These are phyloP conservation scores for Paxillus ammoniavirescens DNA, from an alignment of 768 basidiomycete species.

Conservation along the genomic window DNA sequence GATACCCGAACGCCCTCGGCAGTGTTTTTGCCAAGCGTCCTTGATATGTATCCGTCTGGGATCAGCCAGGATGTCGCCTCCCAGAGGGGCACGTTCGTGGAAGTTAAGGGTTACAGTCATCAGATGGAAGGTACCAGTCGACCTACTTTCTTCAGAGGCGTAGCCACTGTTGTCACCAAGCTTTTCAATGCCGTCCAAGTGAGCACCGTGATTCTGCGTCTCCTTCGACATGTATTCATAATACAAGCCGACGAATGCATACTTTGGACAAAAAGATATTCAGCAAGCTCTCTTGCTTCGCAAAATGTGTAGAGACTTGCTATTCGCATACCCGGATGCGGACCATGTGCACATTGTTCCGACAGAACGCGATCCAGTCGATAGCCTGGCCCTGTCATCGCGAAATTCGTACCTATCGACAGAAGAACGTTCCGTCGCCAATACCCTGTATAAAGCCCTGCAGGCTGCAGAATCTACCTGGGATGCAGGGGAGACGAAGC, in stretches of 20 bases:
- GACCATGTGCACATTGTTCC: conserved; percentile 83
- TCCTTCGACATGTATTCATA: background rate
- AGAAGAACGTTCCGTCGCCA: conserved; percentile 61
- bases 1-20: conserved; percentile 50
- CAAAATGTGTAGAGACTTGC: conserved; percentile 73
- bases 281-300: conserved; percentile 90
- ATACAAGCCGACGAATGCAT: conserved; percentile 80
- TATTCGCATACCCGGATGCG: conserved; percentile 73
- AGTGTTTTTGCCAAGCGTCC: conserved; percentile 76
- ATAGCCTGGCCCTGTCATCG: conserved; percentile 84
- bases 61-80: conserved; percentile 70
- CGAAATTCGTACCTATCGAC: conserved; percentile 80
- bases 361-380: conserved; percentile 66
- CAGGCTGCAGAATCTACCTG: conserved; percentile 55
- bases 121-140: conserved; percentile 90
- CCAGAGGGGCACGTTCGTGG: conserved; percentile 88
- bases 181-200: conserved; percentile 92
- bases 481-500: conserved; percentile 49
- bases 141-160: conserved; percentile 93
- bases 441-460: conserved; percentile 68
- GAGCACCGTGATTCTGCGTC: background rate
- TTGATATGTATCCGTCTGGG: conserved; percentile 92
- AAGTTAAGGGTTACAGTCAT: conserved; percentile 87
- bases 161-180: conserved; percentile 93
- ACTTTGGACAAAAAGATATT: conserved; percentile 98